A percentile compares a stretch with the other conserved stretches of the same genome.
Conservation (phyloP, 495 filamentous ascomycete species). For the Neurospora africana region DNA sequence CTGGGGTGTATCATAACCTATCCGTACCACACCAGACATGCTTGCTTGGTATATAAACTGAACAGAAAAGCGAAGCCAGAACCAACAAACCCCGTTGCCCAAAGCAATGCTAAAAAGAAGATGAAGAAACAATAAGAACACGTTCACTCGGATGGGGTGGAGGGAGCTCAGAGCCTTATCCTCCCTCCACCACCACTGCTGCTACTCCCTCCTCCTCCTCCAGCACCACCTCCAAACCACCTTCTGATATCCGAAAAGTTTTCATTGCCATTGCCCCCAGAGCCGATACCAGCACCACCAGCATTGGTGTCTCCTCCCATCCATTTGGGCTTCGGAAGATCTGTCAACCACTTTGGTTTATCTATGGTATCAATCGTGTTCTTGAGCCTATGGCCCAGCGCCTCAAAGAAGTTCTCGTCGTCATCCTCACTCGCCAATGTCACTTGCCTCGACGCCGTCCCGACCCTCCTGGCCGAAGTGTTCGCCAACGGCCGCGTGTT, state of each 20-base stretch:
- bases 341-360: constrained; percentile 67
- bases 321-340: constrained; percentile 69
- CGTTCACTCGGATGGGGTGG: neutral
- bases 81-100: neutral
- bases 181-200: constrained; percentile 10
- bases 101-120: neutral
- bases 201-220: neutral
- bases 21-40: neutral
- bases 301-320: constrained; percentile 51
- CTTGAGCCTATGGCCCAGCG: constrained; percentile 70
- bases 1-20: neutral
- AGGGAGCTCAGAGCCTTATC: constrained; percentile 12
- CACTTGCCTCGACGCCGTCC: constrained; percentile 6
- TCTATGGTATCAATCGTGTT: constrained; percentile 87
- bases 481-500: constrained; percentile 24
- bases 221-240: constrained; percentile 34
- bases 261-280: constrained; percentile 14
- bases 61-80: neutral
- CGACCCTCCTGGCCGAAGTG: constrained; percentile 21
- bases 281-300: constrained; percentile 2
- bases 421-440: constrained; percentile 41
- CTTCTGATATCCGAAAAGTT: constrained; percentile 26
- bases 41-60: neutral
- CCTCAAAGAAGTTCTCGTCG: constrained; percentile 72
- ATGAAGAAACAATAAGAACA: neutral